These are phyloP conservation scores for Yarrowia sp. DNA, from an alignment of 805 yeast species.

Conservation along the genomic window DNA sequence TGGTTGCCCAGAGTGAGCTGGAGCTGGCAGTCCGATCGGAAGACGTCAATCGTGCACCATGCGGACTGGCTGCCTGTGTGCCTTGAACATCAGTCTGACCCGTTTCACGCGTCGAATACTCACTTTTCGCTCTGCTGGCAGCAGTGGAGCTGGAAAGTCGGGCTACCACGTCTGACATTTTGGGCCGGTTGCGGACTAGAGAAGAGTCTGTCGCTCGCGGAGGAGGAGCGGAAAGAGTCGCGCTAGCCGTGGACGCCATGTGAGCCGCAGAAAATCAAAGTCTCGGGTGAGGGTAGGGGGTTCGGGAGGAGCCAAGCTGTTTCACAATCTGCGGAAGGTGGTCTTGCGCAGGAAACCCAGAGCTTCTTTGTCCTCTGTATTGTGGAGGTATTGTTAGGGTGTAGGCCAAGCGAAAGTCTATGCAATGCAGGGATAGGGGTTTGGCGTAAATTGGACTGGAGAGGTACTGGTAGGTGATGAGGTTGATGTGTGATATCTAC, in stretches of 20 bases:
- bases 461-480: no score
- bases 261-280: neutral
- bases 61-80: no score
- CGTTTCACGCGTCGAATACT: no score
- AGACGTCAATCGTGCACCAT: no score
- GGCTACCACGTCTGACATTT: constrained; percentile 19
- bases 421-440: constrained; percentile 21
- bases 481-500: no score
- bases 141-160: constrained; percentile 14
- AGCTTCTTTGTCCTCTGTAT: neutral
- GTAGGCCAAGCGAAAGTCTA: constrained; percentile 8
- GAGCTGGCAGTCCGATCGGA: no score
- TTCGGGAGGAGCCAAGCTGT: neutral
- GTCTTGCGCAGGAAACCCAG: neutral
- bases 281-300: neutral
- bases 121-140: constrained; percentile 22
- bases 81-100: no score
- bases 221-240: neutral
- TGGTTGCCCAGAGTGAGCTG: no score
- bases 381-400: no score
- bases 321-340: constrained; percentile 15
- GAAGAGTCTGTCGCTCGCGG: neutral
- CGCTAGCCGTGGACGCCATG: constrained; percentile 4
- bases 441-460: no score
- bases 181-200: neutral